Evolutionary conservation across 1,139 yeast species (phyloP).

Genomic region (Protomyces arabidopsidicola): DNA sequence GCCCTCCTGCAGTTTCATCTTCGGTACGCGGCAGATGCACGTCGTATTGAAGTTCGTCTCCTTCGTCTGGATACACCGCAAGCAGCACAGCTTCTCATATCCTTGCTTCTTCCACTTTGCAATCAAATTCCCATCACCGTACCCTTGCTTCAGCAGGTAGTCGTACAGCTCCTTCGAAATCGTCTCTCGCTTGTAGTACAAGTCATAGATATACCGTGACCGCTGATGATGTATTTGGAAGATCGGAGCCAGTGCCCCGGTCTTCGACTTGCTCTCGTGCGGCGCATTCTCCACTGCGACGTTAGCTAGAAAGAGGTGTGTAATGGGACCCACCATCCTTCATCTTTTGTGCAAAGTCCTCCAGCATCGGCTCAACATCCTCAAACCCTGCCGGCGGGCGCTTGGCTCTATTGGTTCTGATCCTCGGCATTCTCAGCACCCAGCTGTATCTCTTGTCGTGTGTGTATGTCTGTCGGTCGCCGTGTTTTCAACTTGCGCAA

Average conservation of each 20-base stretch:
- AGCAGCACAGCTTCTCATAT: constrained; percentile 79
- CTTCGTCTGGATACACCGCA: constrained; percentile 65
- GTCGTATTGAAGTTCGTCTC: constrained; percentile 44
- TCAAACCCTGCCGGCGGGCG: constrained; percentile 53
- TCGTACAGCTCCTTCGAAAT: constrained; percentile 67
- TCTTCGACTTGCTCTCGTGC: constrained; percentile 42
- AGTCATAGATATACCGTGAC: constrained; percentile 68
- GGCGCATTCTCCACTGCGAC: constrained; percentile 30
- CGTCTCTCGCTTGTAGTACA: constrained; percentile 64
- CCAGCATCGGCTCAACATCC: constrained; percentile 65
- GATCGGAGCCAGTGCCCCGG: constrained; percentile 68
- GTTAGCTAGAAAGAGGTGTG: not conserved
- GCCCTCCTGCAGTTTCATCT: constrained; percentile 44
- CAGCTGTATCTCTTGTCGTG: not conserved
- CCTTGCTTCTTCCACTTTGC: constrained; percentile 58
- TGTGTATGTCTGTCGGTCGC: not conserved
- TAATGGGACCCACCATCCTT: constrained; percentile 44
- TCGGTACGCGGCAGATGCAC: constrained; percentile 85
- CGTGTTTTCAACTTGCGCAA: not conserved
- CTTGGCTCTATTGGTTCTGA: constrained; percentile 19
- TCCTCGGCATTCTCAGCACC: constrained; percentile 3
- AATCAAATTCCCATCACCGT: constrained; percentile 64
- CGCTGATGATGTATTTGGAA: constrained; percentile 67
- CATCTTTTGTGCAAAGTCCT: constrained; percentile 56
- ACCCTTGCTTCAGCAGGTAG: constrained; percentile 65